Evolutionary conservation across 2,329 filamentous ascomycete genomes (phyloP).

Genomic region (Chalaropsis ovoidea): DNA sequence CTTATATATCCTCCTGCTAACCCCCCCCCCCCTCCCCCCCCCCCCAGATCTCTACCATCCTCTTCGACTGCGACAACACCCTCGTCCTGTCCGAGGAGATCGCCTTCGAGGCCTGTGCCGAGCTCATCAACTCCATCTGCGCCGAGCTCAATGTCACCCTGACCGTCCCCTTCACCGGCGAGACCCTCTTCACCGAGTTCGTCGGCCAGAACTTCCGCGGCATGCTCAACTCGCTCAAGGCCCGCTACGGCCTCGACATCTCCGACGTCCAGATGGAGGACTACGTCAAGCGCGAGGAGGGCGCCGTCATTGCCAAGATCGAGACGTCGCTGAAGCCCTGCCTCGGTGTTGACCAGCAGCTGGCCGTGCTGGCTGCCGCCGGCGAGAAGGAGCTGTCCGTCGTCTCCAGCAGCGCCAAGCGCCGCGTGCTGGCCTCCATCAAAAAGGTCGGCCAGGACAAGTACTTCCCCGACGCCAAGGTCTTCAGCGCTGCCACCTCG

Average conservation of each 20-base stretch:
- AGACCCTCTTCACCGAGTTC: conserved; percentile 71
- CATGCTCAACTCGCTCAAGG: conserved; percentile 70
- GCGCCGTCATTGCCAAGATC: conserved; percentile 73
- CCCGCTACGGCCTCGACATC: conserved; percentile 65
- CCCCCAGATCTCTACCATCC: conserved; percentile 52
- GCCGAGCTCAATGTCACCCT: conserved; percentile 47
- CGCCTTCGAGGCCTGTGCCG: conserved; percentile 83
- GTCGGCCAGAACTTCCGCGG: conserved; percentile 92
- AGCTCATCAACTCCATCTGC: conserved; percentile 79
- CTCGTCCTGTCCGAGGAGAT: conserved; percentile 84
- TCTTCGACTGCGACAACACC: conserved; percentile 82
- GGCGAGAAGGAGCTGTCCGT: conserved; percentile 66
- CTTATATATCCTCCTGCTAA: not conserved
- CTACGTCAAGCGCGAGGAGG: conserved; percentile 70
- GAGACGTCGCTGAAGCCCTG: conserved; percentile 57
- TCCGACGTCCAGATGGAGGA: conserved; percentile 55
- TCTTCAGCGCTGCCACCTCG: conserved; percentile 75
- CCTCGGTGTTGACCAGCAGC: conserved; percentile 54
- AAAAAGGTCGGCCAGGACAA: conserved; percentile 68
- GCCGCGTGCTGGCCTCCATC: conserved; percentile 66
- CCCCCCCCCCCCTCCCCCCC: not conserved
- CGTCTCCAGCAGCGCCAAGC: conserved; percentile 69
- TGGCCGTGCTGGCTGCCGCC: conserved; percentile 51
- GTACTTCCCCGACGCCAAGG: conserved; percentile 63
- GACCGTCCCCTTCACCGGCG: conserved; percentile 61